Base-by-base conservation (phyloP, 2,329 filamentous ascomycete species). In the Tricladium varicosporioides region DNA sequence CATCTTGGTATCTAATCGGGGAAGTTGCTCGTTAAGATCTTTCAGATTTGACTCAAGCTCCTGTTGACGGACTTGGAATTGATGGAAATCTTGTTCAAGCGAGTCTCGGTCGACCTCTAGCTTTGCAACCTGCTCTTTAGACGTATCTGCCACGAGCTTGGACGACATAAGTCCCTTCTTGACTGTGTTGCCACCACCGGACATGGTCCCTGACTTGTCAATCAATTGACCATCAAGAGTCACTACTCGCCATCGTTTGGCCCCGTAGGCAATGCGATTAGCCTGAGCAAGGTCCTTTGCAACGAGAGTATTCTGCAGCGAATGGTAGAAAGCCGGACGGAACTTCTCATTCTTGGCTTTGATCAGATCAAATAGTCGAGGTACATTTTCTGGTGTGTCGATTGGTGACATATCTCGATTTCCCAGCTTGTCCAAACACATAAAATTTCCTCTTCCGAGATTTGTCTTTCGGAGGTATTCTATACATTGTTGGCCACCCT, bases 151-250 rank as follows among this genome's bases (percentile, higher is more conserved):
- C n/a, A 89, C 87, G 47, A 96, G 85, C 74, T 96, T 97, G 10
- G 92, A 96, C 0, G 93, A 97, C 95, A 99, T 99, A 56, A 92
- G 85, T 0, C 95, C 95, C 69, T 87, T 91, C 66, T 93, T 92
- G 56, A 94, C 90, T 14, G 90, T 89, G 47, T 85, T 93, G 56
- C 94, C 94, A 79, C 94, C 94, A 78, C 94, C 94, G 57, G 91
- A 96, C 94, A 99, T 97, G 36, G 94, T 97, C 79, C 94, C 94
- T 1, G 93, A 97, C 71, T 95, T 95, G 76, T 99, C 94, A 64
- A 99, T 97, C 52, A 99, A 81, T 72, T 97, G 92, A 49, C 94
- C 94, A 59, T 92, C 91, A 1, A 99, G 82, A 0, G 94, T 99
- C 43, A 99, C 94, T 2, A 99, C 94, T 63, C 94, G 87, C 94